Conservation (phyloP, 305 asterid species). For the Lippia alba region DNA sequence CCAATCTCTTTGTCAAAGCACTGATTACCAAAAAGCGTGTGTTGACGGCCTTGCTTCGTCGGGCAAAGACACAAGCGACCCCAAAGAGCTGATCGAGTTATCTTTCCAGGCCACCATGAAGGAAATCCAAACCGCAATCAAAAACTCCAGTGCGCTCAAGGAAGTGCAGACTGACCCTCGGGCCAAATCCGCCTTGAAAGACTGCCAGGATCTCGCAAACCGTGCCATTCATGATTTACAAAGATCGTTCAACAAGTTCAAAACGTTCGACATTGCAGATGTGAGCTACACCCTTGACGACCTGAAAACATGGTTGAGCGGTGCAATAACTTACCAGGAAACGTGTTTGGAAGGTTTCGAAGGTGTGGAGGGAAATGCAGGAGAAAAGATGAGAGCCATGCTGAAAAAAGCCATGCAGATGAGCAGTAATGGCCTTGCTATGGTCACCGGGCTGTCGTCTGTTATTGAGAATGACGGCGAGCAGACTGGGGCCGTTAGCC, state of each 20-base stretch:
- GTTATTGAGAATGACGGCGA: constrained; percentile 39
- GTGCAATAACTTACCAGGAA: constrained; percentile 68
- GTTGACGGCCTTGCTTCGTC: constrained; percentile 44
- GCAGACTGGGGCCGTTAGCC: constrained; percentile 27
- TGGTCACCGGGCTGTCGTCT: constrained; percentile 54
- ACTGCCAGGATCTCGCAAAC: constrained; percentile 49
- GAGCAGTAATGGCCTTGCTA: constrained; percentile 70
- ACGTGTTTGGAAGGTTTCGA: constrained; percentile 70
- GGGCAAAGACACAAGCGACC: constrained; percentile 50
- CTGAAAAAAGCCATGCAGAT: constrained; percentile 51
- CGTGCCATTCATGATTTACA: constrained; percentile 53
- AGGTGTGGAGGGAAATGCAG: constrained; percentile 48
- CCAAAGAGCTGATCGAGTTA: constrained; percentile 61
- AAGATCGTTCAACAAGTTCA: constrained; percentile 49
- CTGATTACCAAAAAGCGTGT: constrained; percentile 64
- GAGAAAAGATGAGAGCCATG: constrained; percentile 47
- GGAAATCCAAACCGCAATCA: constrained; percentile 38
- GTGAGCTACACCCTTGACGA: constrained; percentile 45
- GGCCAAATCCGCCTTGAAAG: constrained; percentile 49
- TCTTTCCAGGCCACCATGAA: constrained; percentile 53
- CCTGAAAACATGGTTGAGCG: constrained; percentile 68
- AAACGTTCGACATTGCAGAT: constrained; percentile 42
- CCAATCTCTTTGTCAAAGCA: constrained; percentile 51
- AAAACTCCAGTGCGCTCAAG: constrained; percentile 41
- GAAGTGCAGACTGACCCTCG: constrained; percentile 48